Percentiles rank a stretch among this genome's conserved stretches.
Conservation (phyloP, 2,329 filamentous ascomycete species). For the Hypoxylon sp. region DNA sequence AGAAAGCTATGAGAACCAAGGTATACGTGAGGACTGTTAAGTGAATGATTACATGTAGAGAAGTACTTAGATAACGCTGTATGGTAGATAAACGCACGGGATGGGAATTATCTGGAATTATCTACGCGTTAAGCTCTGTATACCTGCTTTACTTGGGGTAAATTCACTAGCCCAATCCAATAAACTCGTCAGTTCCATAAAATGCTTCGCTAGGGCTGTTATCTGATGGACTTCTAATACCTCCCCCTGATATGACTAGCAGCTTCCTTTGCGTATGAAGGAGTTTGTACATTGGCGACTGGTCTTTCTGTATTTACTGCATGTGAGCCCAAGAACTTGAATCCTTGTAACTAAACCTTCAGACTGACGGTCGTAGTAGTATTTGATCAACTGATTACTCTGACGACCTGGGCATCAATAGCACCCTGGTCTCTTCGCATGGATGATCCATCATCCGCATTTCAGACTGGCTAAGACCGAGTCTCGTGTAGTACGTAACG, state of each 20-base stretch:
- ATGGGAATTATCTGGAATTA: no score
- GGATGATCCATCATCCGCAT: slow-evolving; percentile 7
- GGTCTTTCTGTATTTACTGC: not conserved
- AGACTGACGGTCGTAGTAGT: not conserved
- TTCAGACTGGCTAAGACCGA: slow-evolving; percentile 6
- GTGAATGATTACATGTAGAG: no score
- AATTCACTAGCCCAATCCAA: not conserved
- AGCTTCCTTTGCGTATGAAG: not conserved
- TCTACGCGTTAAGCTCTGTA: not conserved
- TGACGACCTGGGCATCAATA: not conserved
- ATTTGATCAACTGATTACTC: not conserved
- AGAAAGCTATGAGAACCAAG: no score
- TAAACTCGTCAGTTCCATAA: no score
- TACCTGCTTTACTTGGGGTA: not conserved
- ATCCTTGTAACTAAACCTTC: not conserved
- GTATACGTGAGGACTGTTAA: no score
- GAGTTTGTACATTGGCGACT: not conserved
- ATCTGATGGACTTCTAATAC: no score
- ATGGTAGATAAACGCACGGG: no score
- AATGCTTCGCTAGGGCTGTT: no score
- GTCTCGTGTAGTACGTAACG: slow-evolving; percentile 11
- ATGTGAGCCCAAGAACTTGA: not conserved
- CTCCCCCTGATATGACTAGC: no score
- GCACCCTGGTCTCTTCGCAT: not conserved
- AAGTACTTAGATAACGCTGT: no score